These are phyloP conservation scores for Austroboletus novae-zelandiae DNA, from an alignment of 1,284 basidiomycete genomes.

Conservation along the genomic window DNA sequence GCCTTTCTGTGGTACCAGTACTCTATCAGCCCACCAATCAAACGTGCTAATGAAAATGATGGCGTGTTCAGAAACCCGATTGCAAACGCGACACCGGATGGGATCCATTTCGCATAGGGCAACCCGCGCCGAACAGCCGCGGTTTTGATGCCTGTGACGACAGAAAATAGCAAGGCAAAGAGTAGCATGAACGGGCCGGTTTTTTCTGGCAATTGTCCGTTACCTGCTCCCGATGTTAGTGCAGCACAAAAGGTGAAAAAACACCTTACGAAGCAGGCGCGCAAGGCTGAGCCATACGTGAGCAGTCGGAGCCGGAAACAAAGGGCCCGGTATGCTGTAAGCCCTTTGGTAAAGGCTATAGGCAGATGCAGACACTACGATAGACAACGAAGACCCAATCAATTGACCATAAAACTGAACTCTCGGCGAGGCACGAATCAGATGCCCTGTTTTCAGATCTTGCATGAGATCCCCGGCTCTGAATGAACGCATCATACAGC, in stretches of 20 bases:
- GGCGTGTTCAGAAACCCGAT: slow-evolving; percentile 95
- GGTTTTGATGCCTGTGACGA: slow-evolving; percentile 68
- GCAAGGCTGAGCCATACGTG: slow-evolving; percentile 92
- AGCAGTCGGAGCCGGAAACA: slow-evolving; percentile 92
- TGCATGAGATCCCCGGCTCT: slow-evolving; percentile 98
- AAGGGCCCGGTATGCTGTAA: slow-evolving; percentile 85
- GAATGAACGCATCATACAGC: slow-evolving; percentile 3
- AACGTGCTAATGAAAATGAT: slow-evolving; percentile 88
- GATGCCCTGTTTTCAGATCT: slow-evolving; percentile 94
- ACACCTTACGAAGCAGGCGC: slow-evolving; percentile 71
- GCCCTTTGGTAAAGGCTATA: slow-evolving; percentile 86
- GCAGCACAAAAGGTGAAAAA: not conserved
- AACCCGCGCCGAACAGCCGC: slow-evolving; percentile 47
- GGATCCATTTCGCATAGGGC: slow-evolving; percentile 70
- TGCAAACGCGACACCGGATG: slow-evolving; percentile 87
- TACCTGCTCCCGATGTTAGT: slow-evolving; percentile 43
- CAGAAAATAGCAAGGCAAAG: slow-evolving; percentile 71
- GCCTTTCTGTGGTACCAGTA: slow-evolving; percentile 59
- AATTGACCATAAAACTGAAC: slow-evolving; percentile 89
- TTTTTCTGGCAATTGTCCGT: slow-evolving; percentile 79
- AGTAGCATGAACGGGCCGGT: slow-evolving; percentile 79
- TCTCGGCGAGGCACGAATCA: slow-evolving; percentile 83
- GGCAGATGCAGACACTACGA: slow-evolving; percentile 85
- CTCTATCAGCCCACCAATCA: slow-evolving; percentile 86
- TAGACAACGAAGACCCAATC: slow-evolving; percentile 84